Evolutionary conservation across 331 rosid genomes (phyloP), one percentile per base, ranked within the genome.

Genomic region (Arachis monticola): DNA sequence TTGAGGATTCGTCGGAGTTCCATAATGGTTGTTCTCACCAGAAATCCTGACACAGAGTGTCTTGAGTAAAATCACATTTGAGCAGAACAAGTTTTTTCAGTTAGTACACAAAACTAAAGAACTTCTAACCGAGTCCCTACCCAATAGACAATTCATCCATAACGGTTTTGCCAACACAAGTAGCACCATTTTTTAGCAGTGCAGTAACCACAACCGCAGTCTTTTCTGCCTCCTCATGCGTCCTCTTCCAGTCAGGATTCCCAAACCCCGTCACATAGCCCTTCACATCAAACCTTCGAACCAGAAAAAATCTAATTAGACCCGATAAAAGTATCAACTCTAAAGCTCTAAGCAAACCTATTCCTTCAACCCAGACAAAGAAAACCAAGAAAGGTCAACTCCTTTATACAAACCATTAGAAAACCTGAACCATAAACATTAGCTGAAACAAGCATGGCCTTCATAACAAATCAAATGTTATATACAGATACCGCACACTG

Each of bases 181-280:
- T 82, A 65, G 97, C 97, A 60, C 97, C 97, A 65, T 78, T 83
- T 82, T 84, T 87, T 56, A 91, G 80, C 75, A 89, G 14, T 73
- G 85, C 73, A 74, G 92, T 89, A 83, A 91, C 89, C 59, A 80
- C 87, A 70, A 77, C 44, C 7, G 93, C 95, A 61, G 92, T 89
- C 83, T 83, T 89, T 76, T 53, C 85, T 0, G 94, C 85, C 17
- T 53, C 88, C 58, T 80, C 88, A 6, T 92, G 96, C 5, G 88
- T 83, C 45, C 75, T 84, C 90, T 74, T 84, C 97, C 97, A 89
- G 60, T 85, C 87, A 14, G 87, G 96, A 87, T 77, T 86, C 60
- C 97, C 97, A 73, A 89, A 92, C 53, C 97, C 97, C 41, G 96
- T 80, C 82, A 88, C 90, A 35, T 82, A 82, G 22, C 80, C 93